Conservation (phyloP, 768 basidiomycete species). For the Mycena epipterygia region DNA sequence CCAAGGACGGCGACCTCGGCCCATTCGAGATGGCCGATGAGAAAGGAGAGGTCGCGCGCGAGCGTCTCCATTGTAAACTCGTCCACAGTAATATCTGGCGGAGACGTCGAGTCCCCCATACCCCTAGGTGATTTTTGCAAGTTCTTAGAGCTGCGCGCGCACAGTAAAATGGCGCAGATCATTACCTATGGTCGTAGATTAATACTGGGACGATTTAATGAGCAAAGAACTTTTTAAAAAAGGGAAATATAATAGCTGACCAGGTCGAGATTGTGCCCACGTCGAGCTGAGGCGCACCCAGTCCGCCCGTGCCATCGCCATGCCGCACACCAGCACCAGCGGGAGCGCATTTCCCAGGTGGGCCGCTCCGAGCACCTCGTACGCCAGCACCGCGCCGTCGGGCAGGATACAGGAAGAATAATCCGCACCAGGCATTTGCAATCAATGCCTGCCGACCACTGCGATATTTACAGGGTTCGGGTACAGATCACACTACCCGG, state of each 20-base stretch:
- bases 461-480: conserved; percentile 14
- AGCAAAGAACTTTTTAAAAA: background rate
- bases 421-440: background rate
- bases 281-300: conserved; percentile 37
- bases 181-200: conserved; percentile 41
- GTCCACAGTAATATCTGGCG: conserved; percentile 29
- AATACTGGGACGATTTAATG: conserved; percentile 35
- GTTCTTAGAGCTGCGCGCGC: too few relatives aligned
- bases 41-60: conserved; percentile 41
- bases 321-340: conserved; percentile 41
- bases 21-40: conserved; percentile 44
- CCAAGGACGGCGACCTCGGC: conserved; percentile 43
- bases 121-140: conserved; percentile 32
- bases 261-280: conserved; percentile 38
- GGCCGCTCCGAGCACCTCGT: conserved; percentile 41
- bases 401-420: conserved; percentile 33
- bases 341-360: conserved; percentile 32
- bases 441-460: too few relatives aligned
- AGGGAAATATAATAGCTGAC: conserved; percentile 21
- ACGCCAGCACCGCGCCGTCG: conserved; percentile 43
- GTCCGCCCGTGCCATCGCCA: conserved; percentile 38
- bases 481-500: conserved; percentile 4
- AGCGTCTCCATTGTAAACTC: conserved; percentile 45
- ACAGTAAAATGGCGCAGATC: background rate
- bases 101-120: conserved; percentile 42